These are phyloP conservation scores for Trichosporon faecale DNA, from an alignment of 1,284 basidiomycete genomes.

Conservation along the genomic window DNA sequence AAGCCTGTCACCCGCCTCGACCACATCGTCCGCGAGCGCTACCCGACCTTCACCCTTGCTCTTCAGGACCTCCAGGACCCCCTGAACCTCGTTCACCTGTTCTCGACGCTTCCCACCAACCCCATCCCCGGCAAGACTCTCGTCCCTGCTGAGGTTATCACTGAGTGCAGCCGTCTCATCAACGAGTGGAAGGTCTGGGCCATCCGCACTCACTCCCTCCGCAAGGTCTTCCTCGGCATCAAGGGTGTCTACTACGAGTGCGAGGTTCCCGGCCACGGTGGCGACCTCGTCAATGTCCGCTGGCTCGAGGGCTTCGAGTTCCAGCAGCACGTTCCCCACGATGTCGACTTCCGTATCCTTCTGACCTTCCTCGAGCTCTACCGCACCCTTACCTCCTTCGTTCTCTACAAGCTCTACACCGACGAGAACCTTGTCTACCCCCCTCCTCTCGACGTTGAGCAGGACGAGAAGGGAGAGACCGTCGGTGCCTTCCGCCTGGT, in stretches of 20 bases:
- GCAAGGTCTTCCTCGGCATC: slow-evolving; percentile 94
- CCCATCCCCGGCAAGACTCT: slow-evolving; percentile 59
- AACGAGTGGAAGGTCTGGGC: slow-evolving; percentile 89
- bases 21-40: slow-evolving; percentile 97
- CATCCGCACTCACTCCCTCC: slow-evolving; percentile 79
- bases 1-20: slow-evolving; percentile 86
- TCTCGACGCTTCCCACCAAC: slow-evolving; percentile 81
- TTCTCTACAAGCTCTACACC: slow-evolving; percentile 97
- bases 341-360: slow-evolving; percentile 97
- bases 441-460: slow-evolving; percentile 77
- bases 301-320: slow-evolving; percentile 99
- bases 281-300: slow-evolving; percentile 72
- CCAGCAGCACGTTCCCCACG: slow-evolving; percentile 89
- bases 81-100: slow-evolving; percentile 89
- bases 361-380: slow-evolving; percentile 97
- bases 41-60: slow-evolving; percentile 95
- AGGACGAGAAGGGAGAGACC: slow-evolving; percentile 84
- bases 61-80: slow-evolving; percentile 97
- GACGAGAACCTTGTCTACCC: slow-evolving; percentile 92
- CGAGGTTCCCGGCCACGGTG: slow-evolving; percentile 67
- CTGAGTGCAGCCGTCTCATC: slow-evolving; percentile 84
- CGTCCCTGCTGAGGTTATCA: slow-evolving; percentile 77
- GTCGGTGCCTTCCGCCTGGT: slow-evolving; percentile 86
- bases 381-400: slow-evolving; percentile 92
- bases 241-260: slow-evolving; percentile 99